Base-by-base conservation (phyloP, 2,329 filamentous ascomycete genomes). In the Neoscytalidium dimidiatum region DNA sequence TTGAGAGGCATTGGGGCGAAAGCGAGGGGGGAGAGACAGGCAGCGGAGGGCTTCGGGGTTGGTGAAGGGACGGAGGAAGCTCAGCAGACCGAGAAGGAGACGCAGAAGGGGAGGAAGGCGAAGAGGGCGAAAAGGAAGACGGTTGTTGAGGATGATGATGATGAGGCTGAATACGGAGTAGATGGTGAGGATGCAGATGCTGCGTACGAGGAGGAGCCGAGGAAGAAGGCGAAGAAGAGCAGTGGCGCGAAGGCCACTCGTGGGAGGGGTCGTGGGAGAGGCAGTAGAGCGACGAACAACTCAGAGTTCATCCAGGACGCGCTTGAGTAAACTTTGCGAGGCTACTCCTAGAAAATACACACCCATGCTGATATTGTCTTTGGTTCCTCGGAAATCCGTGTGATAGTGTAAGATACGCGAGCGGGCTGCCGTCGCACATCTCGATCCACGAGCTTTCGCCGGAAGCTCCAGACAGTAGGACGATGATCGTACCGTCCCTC, bases 1-100 rank as follows among this genome's bases (percentile, higher is more conserved):
- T 87, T 95, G 64, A 85, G 85, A 65, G 87, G 83, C 74, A 80
- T 96, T 64, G 86, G 87, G 67, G 82, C 84, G 29, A 84, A 85
- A 69, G 84, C 84, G 31, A 64, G 46, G 23, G 38, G 35, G 44
- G 52, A 31, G 38, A 4, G 19, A 4, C 43, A 35, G 3, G 38
- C 9, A 19, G 49, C 3, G 23, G 48, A 13, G 2, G 56, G 3
- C 8, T 29, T 38, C 31, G 23, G 17, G 6, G 56, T 8, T 43
- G 31, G 4, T 21, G 51, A 17, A 0, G 41, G 19, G 29, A 28
- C 5, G 29, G 7, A 17, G 26, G 31, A 7, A 11, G 17, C n/a
- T n/a, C n/a, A n/a, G n/a, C n/a, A 17, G 13, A 14, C 7, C 29
- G 19, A 23, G 38, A n/a, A n/a, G 11, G 41, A 58, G 19, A 28